These are phyloP conservation scores for Dryas integrifolia DNA, from an alignment of 331 rosid species.

Conservation along the genomic window DNA sequence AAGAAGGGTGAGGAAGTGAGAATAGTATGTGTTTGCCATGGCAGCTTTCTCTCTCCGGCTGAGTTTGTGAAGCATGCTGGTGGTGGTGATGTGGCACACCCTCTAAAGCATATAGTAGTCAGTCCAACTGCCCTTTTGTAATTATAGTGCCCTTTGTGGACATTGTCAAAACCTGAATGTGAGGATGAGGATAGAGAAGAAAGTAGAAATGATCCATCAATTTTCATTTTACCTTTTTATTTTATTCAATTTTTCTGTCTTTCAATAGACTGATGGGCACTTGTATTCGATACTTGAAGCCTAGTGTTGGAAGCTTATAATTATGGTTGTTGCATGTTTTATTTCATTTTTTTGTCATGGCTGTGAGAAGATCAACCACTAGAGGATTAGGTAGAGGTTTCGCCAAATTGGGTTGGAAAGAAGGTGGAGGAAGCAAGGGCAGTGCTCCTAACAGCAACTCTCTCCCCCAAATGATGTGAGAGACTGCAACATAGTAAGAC, in stretches of 20 bases:
- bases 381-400: too few species aligned
- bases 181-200: slow-evolving; percentile 7
- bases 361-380: not conserved
- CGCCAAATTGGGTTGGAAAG: too few species aligned
- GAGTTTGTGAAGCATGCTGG: slow-evolving; percentile 84
- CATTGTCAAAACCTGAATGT: not conserved
- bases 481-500: too few species aligned
- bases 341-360: too few species aligned
- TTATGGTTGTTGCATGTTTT: not conserved
- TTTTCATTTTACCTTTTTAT: not conserved
- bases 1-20: slow-evolving; percentile 71
- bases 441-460: too few species aligned
- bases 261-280: not conserved
- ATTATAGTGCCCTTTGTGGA: not conserved
- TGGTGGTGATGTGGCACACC: slow-evolving; percentile 56
- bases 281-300: slow-evolving; percentile 12
- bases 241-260: not conserved
- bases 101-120: slow-evolving; percentile 69
- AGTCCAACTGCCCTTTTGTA: slow-evolving; percentile 36
- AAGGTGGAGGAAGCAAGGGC: too few species aligned
- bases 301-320: not conserved
- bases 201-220: slow-evolving; percentile 5
- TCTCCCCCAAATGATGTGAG: too few species aligned
- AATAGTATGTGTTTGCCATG: slow-evolving; percentile 74
- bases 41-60: slow-evolving; percentile 64